These are phyloP conservation scores for Termitomyces sp. DNA, from an alignment of 768 basidiomycete genomes.

Conservation along the genomic window DNA sequence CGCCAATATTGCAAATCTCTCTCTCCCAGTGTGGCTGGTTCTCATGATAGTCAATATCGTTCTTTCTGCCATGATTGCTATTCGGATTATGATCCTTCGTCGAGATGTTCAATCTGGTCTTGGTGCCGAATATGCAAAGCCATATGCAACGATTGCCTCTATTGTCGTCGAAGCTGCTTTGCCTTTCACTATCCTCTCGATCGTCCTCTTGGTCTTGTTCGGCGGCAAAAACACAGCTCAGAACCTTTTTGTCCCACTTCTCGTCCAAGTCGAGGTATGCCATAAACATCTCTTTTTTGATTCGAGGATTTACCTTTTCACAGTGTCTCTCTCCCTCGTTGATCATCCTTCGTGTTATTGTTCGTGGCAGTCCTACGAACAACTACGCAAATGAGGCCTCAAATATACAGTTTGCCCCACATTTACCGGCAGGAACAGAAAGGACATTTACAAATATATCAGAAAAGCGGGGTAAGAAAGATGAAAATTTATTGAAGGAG, in stretches of 20 bases:
- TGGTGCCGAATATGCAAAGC: slow-evolving; percentile 21
- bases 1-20: slow-evolving; percentile 23
- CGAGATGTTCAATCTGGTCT: slow-evolving; percentile 17
- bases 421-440: neutral
- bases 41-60: slow-evolving; percentile 27
- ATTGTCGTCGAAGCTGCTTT: slow-evolving; percentile 33
- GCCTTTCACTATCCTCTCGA: slow-evolving; percentile 29
- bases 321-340: slow-evolving; percentile 7
- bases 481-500: too few species aligned
- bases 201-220: slow-evolving; percentile 22
- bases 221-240: slow-evolving; percentile 17
- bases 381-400: neutral
- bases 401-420: neutral
- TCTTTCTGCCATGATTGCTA: slow-evolving; percentile 27
- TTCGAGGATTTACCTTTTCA: neutral
- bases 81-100: slow-evolving; percentile 26
- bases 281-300: neutral
- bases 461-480: neutral
- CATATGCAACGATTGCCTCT: slow-evolving; percentile 27
- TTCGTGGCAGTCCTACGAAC: neutral
- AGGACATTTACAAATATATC: neutral
- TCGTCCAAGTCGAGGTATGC: slow-evolving; percentile 22
- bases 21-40: slow-evolving; percentile 29
- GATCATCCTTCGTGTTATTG: slow-evolving; percentile 8
- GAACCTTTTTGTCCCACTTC: slow-evolving; percentile 19